Evolutionary conservation across 352 stramenopile species (phyloP), one percentile per base, ranked within the genome.

Genomic region (Elongisporangium undulatum): DNA sequence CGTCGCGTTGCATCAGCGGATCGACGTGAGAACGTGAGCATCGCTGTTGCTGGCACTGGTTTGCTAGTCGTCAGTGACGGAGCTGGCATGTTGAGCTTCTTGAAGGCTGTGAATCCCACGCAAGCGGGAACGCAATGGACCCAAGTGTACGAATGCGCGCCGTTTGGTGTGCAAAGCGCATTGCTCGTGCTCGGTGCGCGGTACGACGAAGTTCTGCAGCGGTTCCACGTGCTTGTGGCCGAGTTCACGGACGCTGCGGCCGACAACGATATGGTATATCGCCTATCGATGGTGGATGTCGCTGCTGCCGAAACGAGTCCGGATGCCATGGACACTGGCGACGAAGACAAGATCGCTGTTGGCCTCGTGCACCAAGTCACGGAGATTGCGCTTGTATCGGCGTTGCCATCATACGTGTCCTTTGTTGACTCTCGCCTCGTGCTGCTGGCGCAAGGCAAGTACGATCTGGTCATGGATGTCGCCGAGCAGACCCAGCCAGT

Each of bases 41-140:
- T 93, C 26, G 73, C 78, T 60, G 80, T 90, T 20, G 77, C 78
- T 39, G 78, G 65, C 4, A 67, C 71, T 53, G 81, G 84, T n/a
- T 26, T 88, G 52, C n/a, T 93, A 12, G 75, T 87, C 3, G 79
- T 84, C 54, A 79, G 77, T 55, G 84, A 93, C 45, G 84, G 84
- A 24, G 69, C 76, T 20, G 82, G 79, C 5, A 69, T 62, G 24
- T n/a, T 93, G 51, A 63, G 79, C 38, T 76, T 87, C 53, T 24
- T 90, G 13, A 78, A 80, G 64, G 51, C 68, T 39, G 68, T 65
- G 6, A 64, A 77, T 19, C 55, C 53, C 0, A 64, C 73, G 3
- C 41, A 64, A 7, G 21, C 66, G 29, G 72, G 59, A 29, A 49
- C 67, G 15, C 66, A 63, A 15, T 90, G 79, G 77, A 66, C 60